Base-by-base conservation (phyloP, 257 asterid species). In the Solanum sparsipilum region DNA sequence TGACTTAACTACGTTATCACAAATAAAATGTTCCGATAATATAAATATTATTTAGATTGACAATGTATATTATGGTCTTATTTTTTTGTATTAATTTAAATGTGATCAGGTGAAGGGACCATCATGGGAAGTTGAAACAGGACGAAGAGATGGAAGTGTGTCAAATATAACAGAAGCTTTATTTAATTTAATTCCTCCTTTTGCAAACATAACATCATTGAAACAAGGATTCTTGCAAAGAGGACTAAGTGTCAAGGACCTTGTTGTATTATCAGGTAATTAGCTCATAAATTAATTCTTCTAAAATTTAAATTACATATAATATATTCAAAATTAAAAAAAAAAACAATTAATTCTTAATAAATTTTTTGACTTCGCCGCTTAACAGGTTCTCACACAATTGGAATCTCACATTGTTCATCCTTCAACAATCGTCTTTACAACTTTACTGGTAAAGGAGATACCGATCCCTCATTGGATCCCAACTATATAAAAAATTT, bases 91-190 rank as follows among this genome's bases (percentile, higher is more conserved):
- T 48, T 58, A 1, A 46, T 39, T 2, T 31, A 34, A 31, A 5
- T 32, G 46, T 86, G 23, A 70, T 31, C 90, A 91, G 94, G 25
- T 91, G 4, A 38, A 76, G n/a, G 94, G 93, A 9, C 93, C 92
- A 7, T 86, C 34, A 2, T 93, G 94, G 94, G 91, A 88, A 34
- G 94, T 91, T 5, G 93, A 90, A 88, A 88, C 91, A 1, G 94
- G 94, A 34, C 71, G 94, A 89, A 90, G 90, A 83, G 94, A 93
- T 86, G 93, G 93, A 87, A 91, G 63, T 6, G 90, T 89, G 35
- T 93, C 94, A 32, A 87, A 39, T 46, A 18, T 78, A 71, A 35
- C 13, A 0, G 93, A 93, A 27, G 92, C 92, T 41, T 86, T 88
- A 46, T 44, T 18, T 16, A 83, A 84, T n/a, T 78, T 91, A 65